A percentile compares a stretch with the other conserved stretches of the same genome.
phyloP scores from a whole-genome alignment of 83 land plant species.

The Thuja plicata region DNA sequence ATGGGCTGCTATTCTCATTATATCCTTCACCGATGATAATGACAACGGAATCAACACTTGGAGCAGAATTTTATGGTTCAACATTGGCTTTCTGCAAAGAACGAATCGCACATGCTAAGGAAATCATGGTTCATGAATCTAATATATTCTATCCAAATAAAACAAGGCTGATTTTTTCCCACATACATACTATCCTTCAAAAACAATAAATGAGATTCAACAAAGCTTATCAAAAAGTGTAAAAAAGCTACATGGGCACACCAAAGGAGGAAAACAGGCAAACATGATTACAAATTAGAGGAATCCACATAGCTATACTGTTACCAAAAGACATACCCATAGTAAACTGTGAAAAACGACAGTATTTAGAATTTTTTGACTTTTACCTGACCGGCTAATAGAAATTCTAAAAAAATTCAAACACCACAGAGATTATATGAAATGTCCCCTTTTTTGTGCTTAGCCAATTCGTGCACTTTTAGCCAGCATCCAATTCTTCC shows the following conservation, averaged over 20 bases:
- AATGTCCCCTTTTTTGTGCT: too few species aligned
- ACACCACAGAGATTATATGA: too few species aligned
- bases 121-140: not conserved
- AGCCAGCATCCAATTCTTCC: too few species aligned
- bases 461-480: too few species aligned
- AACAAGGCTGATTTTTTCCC: not conserved
- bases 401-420: too few species aligned
- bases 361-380: not conserved
- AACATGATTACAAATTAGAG: not conserved
- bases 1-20: not conserved
- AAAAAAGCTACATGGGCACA: not conserved
- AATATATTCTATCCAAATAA: not conserved
- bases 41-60: not conserved
- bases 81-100: not conserved
- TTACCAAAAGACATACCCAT: not conserved
- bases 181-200: not conserved
- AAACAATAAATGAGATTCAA: not conserved
- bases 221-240: not conserved
- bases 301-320: not conserved
- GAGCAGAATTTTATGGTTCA: not conserved
- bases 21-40: not conserved
- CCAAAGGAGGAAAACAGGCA: not conserved
- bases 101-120: not conserved
- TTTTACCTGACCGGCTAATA: not conserved
- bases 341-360: not conserved